Percentiles rank a stretch among this genome's conserved stretches.
Evolutionary conservation across 306 rosid genomes (phyloP).

Genomic region (Crataegus laevigata): DNA sequence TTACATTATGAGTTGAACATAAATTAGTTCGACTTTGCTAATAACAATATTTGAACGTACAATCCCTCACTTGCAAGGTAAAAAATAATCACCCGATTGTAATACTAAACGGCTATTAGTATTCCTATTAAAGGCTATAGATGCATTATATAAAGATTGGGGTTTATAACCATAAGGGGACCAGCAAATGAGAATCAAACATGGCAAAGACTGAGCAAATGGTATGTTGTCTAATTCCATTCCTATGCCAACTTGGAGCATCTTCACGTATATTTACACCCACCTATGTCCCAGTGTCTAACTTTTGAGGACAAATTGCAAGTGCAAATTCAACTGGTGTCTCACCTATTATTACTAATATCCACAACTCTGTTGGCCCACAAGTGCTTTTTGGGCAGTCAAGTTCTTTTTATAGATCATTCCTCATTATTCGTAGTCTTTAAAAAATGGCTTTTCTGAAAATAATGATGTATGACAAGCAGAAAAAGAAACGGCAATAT

Average conservation of each 20-base stretch:
- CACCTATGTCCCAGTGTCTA: neutral
- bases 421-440: conserved; percentile 10
- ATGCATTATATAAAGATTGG: neutral
- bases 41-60: too few relatives aligned
- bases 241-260: neutral
- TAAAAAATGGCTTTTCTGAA: neutral
- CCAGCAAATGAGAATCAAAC: neutral
- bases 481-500: neutral
- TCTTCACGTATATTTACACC: too few relatives aligned
- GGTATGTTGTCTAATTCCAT: conserved; percentile 1
- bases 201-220: neutral
- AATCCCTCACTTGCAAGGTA: too few relatives aligned
- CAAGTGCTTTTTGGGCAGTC: conserved; percentile 4
- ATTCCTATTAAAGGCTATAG: neutral
- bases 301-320: neutral
- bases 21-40: too few relatives aligned
- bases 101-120: too few relatives aligned
- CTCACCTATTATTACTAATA: neutral
- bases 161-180: neutral
- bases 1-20: too few relatives aligned
- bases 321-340: neutral
- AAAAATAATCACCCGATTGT: too few relatives aligned
- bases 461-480: neutral
- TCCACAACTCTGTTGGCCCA: conserved; percentile 1
- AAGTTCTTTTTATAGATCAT: neutral